A percentile compares a stretch with the other conserved stretches of the same genome.
These are phyloP conservation scores for Leccinum disarticulatum DNA, from an alignment of 768 basidiomycete genomes.

Conservation along the genomic window DNA sequence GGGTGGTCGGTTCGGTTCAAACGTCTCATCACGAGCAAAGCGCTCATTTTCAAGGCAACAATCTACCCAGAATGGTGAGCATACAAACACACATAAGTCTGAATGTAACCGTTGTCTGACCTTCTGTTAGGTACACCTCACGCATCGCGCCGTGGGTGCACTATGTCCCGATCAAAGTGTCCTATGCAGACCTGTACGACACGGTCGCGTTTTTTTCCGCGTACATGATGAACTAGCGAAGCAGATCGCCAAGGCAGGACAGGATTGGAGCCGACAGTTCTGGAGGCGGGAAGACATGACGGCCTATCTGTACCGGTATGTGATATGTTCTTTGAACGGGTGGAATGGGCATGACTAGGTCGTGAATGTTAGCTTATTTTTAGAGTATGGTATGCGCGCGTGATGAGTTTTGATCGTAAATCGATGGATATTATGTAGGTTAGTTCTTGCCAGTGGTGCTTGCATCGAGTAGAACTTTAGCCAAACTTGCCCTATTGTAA, in stretches of 20 bases:
- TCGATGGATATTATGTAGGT: conserved; percentile 38
- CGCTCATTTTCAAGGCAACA: conserved; percentile 67
- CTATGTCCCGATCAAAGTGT: conserved; percentile 67
- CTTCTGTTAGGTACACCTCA: conserved; percentile 46
- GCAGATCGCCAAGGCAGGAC: conserved; percentile 56
- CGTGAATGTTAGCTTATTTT: conserved; percentile 39
- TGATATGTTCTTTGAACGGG: background rate
- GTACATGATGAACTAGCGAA: conserved; percentile 60
- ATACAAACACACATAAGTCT: too few relatives aligned
- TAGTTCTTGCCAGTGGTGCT: background rate
- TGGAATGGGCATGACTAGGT: background rate
- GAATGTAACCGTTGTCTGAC: background rate
- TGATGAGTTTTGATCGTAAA: conserved; percentile 47
- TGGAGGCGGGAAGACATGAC: conserved; percentile 63
- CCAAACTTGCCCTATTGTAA: too few relatives aligned
- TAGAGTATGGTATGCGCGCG: conserved; percentile 57
- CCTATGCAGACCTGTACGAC: conserved; percentile 69
- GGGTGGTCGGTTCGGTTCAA: conserved; percentile 75
- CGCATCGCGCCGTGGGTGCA: conserved; percentile 69
- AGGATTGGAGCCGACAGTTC: conserved; percentile 53
- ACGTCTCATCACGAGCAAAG: conserved; percentile 58
- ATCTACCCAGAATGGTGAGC: conserved; percentile 72
- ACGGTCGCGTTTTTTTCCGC: conserved; percentile 72
- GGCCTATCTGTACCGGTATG: conserved; percentile 59
- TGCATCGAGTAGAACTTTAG: background rate